phyloP scores from a whole-genome alignment of 2,329 filamentous ascomycete species.

The Hymenoscyphus occultus region DNA sequence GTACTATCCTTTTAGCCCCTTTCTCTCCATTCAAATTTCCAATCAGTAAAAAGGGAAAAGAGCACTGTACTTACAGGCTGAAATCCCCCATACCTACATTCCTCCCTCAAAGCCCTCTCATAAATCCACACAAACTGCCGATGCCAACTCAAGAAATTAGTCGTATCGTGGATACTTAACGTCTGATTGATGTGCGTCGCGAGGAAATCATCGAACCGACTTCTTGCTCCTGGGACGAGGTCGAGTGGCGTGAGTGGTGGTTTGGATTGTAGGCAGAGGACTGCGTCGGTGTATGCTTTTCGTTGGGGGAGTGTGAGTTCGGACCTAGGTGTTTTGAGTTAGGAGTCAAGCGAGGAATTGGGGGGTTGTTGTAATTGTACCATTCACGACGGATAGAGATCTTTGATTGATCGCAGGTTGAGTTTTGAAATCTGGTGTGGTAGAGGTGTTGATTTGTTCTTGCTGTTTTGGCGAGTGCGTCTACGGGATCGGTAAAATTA shows the following conservation, averaged over 20 bases:
- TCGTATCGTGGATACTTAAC: conserved; percentile 17
- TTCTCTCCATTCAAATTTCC: too few relatives aligned
- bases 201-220: conserved; percentile 39
- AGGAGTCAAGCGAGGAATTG: not conserved
- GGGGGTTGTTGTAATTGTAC: not conserved
- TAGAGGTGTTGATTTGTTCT: not conserved
- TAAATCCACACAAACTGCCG: conserved; percentile 42
- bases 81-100: conserved; percentile 43
- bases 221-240: conserved; percentile 25
- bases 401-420: not conserved
- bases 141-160: conserved; percentile 43
- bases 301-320: conserved; percentile 17
- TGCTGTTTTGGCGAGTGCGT: not conserved
- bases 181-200: conserved; percentile 39
- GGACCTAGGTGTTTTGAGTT: conserved; percentile 4
- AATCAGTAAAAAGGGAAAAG: too few relatives aligned
- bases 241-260: conserved; percentile 33
- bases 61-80: conserved; percentile 39
- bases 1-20: too few relatives aligned
- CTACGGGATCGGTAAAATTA: not conserved
- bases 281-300: conserved; percentile 37
- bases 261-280: conserved; percentile 37
- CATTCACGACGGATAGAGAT: not conserved
- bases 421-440: not conserved
- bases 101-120: conserved; percentile 41